Base-by-base conservation (phyloP, 305 asterid genomes). In the Solanum hybrid region DNA sequence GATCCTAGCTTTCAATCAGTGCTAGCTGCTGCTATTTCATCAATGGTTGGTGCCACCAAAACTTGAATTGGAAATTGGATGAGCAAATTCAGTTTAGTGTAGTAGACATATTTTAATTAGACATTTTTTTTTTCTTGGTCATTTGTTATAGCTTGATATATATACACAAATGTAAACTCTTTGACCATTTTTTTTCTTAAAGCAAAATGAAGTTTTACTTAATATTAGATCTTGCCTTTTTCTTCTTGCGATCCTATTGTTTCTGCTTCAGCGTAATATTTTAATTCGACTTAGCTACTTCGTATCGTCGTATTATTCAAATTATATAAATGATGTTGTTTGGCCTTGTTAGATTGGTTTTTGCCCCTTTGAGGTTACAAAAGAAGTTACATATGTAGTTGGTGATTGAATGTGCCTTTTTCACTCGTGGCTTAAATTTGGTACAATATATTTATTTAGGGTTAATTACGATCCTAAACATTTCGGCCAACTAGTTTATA, bases 1-100 rank as follows among this genome's bases (percentile, higher is more conserved):
- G 99, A 96, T 89, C 97, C 98, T n/a, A 94, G 93, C 89, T 92
- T 96, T 46, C 94, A 92, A 76, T 92, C 96, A 2, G 97, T 93
- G 9, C 88, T 96, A 89, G 98, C 95, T 36, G 95, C 98, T 35
- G 97, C 95, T 66, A 92, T 96, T 88, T 92, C 98, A 81, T 92
- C 96, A 36, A 90, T 95, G 97, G 94, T 94, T 56, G 93, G 92
- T 8, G 93, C 77, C 7, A 56, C 88, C 51, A 56, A 85, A 56
- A 85, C 77, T 22, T 89, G 90, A 89, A 20, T 11, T 56, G 87
- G 46, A 85, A 40, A 80, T 38, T 80, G 32, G 24, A 80, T 14
- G 69, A 36, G 85, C 22, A 79, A 36, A 79, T 79, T 79, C 85
- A n/a, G 73, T 84, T 29, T 46, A 29, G 87, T 82, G 27, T 46